phyloP scores from a whole-genome alignment of 208 protist species.

The Acanthamoeba healyi region DNA sequence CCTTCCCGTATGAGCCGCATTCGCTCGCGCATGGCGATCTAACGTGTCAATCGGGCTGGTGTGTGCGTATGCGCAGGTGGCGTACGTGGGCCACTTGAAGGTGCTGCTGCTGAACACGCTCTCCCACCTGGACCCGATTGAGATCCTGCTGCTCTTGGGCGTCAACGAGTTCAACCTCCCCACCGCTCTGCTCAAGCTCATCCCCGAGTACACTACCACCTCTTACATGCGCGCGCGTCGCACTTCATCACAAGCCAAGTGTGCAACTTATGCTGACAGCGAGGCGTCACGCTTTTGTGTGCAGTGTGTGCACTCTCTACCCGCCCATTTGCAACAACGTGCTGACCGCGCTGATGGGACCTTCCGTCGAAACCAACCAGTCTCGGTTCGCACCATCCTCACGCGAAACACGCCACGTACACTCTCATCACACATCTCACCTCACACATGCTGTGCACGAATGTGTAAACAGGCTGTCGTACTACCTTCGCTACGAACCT shows the following conservation, averaged over 20 bases:
- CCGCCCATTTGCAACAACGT: slow-evolving; percentile 41
- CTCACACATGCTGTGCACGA: too few species aligned
- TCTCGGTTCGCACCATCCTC: neutral
- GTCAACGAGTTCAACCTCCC: slow-evolving; percentile 36
- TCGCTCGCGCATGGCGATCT: too few species aligned
- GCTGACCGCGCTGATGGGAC: neutral
- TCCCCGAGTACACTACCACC: slow-evolving; percentile 53
- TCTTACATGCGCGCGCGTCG: too few species aligned
- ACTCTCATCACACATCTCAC: too few species aligned
- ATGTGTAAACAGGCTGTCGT: neutral
- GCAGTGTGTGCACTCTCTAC: slow-evolving; percentile 28
- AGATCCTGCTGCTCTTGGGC: slow-evolving; percentile 15
- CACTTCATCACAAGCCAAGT: too few species aligned
- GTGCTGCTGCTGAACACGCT: slow-evolving; percentile 43
- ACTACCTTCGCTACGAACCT: slow-evolving; percentile 49
- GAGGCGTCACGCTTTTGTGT: too few species aligned
- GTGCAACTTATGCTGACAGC: too few species aligned
- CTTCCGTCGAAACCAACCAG: slow-evolving; percentile 39
- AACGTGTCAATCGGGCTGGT: too few species aligned
- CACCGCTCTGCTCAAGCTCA: slow-evolving; percentile 18
- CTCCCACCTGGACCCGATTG: slow-evolving; percentile 24
- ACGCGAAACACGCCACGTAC: neutral
- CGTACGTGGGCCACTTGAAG: slow-evolving; percentile 10
- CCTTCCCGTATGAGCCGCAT: neutral
- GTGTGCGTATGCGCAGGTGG: neutral